These are phyloP conservation scores for Colletotrichum tropicale DNA, from an alignment of 2,329 filamentous ascomycete species.

Conservation along the genomic window DNA sequence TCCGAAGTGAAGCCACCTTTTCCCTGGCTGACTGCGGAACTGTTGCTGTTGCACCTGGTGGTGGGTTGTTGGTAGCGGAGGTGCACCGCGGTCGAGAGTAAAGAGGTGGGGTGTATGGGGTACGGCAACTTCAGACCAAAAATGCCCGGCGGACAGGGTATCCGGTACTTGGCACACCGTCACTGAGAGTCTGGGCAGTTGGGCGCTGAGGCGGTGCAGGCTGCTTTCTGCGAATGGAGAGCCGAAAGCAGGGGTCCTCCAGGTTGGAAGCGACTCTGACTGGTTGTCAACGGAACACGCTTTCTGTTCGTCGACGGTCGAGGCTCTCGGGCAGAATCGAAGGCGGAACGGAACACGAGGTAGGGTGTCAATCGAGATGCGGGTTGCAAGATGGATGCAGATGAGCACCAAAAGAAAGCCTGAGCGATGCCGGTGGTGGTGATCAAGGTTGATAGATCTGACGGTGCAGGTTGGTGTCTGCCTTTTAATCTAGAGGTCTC, in stretches of 20 bases:
- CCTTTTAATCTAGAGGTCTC: conserved; percentile 1
- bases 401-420: neutral
- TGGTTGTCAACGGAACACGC: neutral
- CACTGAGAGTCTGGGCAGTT: neutral
- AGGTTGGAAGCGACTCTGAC: neutral
- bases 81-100: neutral
- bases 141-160: neutral
- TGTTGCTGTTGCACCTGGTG: neutral
- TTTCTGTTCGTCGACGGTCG: conserved; percentile 12
- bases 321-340: conserved; percentile 16
- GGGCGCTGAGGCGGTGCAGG: conserved; percentile 14
- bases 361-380: conserved; percentile 5
- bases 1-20: conserved; percentile 1
- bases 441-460: neutral
- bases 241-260: conserved; percentile 16
- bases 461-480: neutral
- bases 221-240: conserved; percentile 16
- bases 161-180: neutral
- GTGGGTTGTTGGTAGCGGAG: neutral
- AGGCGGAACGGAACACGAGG: conserved; percentile 9
- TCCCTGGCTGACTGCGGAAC: neutral
- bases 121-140: neutral
- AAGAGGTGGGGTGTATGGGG: neutral
- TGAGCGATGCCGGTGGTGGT: neutral
- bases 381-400: neutral